phyloP scores from a whole-genome alignment of 768 basidiomycete species.

The Paxillus rubicundulus region DNA sequence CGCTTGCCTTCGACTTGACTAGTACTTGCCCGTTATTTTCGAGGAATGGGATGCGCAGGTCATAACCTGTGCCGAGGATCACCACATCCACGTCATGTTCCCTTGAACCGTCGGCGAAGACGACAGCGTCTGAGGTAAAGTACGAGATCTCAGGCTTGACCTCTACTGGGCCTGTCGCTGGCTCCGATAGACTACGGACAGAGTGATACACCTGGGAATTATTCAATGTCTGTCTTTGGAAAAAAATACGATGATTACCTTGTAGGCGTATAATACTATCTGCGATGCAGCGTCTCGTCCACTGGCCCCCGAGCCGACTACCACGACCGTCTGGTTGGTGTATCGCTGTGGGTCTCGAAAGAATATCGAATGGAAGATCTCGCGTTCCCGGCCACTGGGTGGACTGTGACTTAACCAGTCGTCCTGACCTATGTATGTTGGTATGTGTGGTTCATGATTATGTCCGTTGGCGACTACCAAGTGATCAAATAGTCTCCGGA shows the following conservation, averaged over 20 bases:
- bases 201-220: slow-evolving; percentile 34
- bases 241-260: slow-evolving; percentile 32
- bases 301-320: slow-evolving; percentile 48
- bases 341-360: slow-evolving; percentile 49
- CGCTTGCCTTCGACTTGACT: slow-evolving; percentile 16
- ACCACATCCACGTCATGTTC: slow-evolving; percentile 43
- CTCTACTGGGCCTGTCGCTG: slow-evolving; percentile 20
- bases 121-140: slow-evolving; percentile 43
- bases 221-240: not conserved
- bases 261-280: slow-evolving; percentile 36
- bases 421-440: slow-evolving; percentile 45
- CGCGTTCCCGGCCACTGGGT: slow-evolving; percentile 25
- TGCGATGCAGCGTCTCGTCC: slow-evolving; percentile 49
- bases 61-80: slow-evolving; percentile 56
- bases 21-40: slow-evolving; percentile 22
- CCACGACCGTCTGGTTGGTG: slow-evolving; percentile 41
- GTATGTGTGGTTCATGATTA: slow-evolving; percentile 49
- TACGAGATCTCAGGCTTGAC: slow-evolving; percentile 46
- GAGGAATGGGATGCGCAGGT: slow-evolving; percentile 51
- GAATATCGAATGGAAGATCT: slow-evolving; percentile 52
- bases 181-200: slow-evolving; percentile 26
- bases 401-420: slow-evolving; percentile 42
- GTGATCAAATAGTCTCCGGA: slow-evolving; percentile 44
- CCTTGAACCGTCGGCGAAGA: slow-evolving; percentile 47
- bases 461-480: slow-evolving; percentile 56